Percentiles rank a stretch among this genome's conserved stretches.
Conservation (phyloP, 2,329 filamentous ascomycete genomes). For the Clonostachys byssicola region DNA sequence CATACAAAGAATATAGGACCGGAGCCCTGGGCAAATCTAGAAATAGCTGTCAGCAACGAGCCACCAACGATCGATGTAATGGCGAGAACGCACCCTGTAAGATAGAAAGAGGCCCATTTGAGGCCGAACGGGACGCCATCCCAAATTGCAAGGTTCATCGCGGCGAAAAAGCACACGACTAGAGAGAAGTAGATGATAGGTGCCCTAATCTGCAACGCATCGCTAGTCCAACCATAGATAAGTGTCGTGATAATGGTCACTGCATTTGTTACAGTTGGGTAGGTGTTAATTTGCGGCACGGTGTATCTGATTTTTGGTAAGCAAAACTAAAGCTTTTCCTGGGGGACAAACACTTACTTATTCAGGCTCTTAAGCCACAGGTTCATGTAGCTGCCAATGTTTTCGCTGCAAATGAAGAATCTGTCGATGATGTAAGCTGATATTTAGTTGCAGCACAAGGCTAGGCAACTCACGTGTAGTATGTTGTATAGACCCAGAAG, state of each 20-base stretch:
- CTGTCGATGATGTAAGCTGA: background rate
- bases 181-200: background rate
- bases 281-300: background rate
- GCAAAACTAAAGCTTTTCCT: background rate
- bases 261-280: background rate
- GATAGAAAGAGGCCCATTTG: background rate
- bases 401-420: background rate
- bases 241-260: background rate
- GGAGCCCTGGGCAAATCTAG: background rate
- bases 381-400: constrained; percentile 1
- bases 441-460: background rate
- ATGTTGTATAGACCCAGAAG: background rate
- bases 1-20: background rate
- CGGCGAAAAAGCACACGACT: background rate
- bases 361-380: background rate
- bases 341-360: background rate
- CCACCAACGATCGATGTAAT: background rate
- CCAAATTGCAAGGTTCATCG: background rate
- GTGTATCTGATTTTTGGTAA: background rate
- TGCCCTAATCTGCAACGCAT: background rate
- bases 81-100: background rate
- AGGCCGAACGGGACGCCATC: background rate
- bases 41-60: background rate
- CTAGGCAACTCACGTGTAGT: background rate
- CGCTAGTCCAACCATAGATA: background rate